A percentile compares a stretch with the other conserved stretches of the same genome.
phyloP scores from a whole-genome alignment of 106 monocot species.

The Dioscorea zingiberensis region DNA sequence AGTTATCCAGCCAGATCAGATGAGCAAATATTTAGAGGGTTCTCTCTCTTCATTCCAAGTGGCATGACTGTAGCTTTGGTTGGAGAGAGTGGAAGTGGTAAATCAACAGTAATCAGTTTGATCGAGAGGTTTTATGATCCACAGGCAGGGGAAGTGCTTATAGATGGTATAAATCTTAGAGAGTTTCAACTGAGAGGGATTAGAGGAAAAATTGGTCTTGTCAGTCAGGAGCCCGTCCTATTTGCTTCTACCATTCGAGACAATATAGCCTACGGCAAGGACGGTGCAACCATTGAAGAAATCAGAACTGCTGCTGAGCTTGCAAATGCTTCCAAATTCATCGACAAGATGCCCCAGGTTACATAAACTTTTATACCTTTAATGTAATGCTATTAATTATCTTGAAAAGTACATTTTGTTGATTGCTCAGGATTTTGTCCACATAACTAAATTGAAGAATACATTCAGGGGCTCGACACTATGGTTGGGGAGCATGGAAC shows the following conservation, averaged over 20 bases:
- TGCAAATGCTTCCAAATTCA: conserved; percentile 47
- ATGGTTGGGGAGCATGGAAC: conserved; percentile 61
- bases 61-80: conserved; percentile 36
- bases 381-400: background rate
- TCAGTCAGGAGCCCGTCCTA: conserved; percentile 44
- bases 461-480: conserved; percentile 49
- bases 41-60: conserved; percentile 26
- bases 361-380: background rate
- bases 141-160: conserved; percentile 37
- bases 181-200: conserved; percentile 43
- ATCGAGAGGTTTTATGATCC: conserved; percentile 49
- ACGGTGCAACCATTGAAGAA: conserved; percentile 35
- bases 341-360: conserved; percentile 55
- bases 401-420: background rate
- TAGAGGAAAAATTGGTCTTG: conserved; percentile 41
- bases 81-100: conserved; percentile 50
- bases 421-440: too few relatives aligned
- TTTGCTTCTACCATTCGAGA: conserved; percentile 43
- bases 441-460: background rate
- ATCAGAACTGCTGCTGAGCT: conserved; percentile 30
- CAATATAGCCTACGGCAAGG: conserved; percentile 48
- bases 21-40: conserved; percentile 50
- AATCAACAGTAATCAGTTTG: conserved; percentile 39
- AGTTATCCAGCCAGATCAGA: conserved; percentile 60
- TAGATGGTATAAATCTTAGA: conserved; percentile 42